Evolutionary conservation across 305 asterid species (phyloP).

Genomic region (Lippia alba): DNA sequence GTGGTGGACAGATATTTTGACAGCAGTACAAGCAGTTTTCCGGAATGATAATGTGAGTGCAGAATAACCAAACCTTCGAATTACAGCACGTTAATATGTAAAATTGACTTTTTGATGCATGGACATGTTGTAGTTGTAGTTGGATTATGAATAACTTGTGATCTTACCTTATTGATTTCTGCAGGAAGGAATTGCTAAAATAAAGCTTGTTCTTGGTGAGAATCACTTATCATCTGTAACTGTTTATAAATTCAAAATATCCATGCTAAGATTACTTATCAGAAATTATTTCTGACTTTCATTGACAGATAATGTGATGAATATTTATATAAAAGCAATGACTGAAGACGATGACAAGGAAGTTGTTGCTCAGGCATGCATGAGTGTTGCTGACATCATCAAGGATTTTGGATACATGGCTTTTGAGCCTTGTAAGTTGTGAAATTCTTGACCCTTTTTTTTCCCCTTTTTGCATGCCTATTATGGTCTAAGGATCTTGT

Average conservation of each 20-base stretch:
- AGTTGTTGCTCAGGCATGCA: constrained; percentile 98
- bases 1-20: constrained; percentile 72
- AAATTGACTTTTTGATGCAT: constrained; percentile 14
- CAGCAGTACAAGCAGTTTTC: constrained; percentile 70
- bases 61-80: constrained; percentile 22
- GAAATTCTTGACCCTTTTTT: constrained; percentile 30
- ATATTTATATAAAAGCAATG: constrained; percentile 86
- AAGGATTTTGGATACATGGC: constrained; percentile 86
- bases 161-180: constrained; percentile 27
- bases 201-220: constrained; percentile 86
- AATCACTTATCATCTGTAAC: constrained; percentile 27
- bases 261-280: constrained; percentile 16
- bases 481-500: constrained; percentile 32
- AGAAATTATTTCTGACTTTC: constrained; percentile 28
- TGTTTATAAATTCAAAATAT: constrained; percentile 19
- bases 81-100: constrained; percentile 16
- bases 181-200: constrained; percentile 82
- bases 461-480: constrained; percentile 28
- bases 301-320: constrained; percentile 74
- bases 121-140: constrained; percentile 14
- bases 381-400: constrained; percentile 78
- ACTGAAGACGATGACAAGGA: constrained; percentile 96
- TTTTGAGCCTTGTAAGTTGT: constrained; percentile 85
- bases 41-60: constrained; percentile 87
- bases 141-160: constrained; percentile 12